Percentiles rank a stretch among this genome's conserved stretches.
Evolutionary conservation across 2,329 filamentous ascomycete species (phyloP).

Genomic region (Xylogone sp.): DNA sequence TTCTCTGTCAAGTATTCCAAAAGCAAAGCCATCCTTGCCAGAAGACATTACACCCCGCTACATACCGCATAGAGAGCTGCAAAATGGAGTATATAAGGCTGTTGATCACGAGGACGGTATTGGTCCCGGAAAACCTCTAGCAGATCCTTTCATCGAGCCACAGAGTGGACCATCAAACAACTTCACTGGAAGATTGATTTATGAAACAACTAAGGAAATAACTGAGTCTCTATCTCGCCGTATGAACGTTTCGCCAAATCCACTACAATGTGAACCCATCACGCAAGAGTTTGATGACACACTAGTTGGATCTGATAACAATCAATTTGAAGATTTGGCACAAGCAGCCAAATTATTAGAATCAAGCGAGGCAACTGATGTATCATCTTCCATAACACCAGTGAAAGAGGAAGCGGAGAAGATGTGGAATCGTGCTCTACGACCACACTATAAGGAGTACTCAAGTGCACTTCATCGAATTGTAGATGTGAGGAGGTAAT

Average conservation of each 20-base stretch:
- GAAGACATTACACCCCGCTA: conserved; percentile 18
- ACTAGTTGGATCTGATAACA: too few relatives aligned
- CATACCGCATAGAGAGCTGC: conserved; percentile 22
- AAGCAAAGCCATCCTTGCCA: conserved; percentile 18
- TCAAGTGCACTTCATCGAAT: conserved; percentile 21
- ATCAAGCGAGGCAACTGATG: neutral
- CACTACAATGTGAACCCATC: too few relatives aligned
- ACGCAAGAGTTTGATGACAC: too few relatives aligned
- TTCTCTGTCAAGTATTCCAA: conserved; percentile 14
- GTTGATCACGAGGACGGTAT: conserved; percentile 18
- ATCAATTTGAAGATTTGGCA: neutral
- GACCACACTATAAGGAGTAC: conserved; percentile 25
- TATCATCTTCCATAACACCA: conserved; percentile 3
- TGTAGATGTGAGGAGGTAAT: conserved; percentile 22
- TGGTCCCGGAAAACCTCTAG: conserved; percentile 10
- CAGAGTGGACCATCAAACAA: conserved; percentile 6
- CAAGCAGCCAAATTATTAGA: neutral
- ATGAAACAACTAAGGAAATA: neutral
- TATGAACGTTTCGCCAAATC: too few relatives aligned
- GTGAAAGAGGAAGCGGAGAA: conserved; percentile 11
- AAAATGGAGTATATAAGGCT: conserved; percentile 17
- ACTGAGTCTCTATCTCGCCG: neutral
- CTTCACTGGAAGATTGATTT: conserved; percentile 12
- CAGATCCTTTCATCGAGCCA: conserved; percentile 23
- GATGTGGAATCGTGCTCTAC: conserved; percentile 22